Base-by-base conservation (phyloP, 768 basidiomycete species). In the Pleurotus pulmonarius region DNA sequence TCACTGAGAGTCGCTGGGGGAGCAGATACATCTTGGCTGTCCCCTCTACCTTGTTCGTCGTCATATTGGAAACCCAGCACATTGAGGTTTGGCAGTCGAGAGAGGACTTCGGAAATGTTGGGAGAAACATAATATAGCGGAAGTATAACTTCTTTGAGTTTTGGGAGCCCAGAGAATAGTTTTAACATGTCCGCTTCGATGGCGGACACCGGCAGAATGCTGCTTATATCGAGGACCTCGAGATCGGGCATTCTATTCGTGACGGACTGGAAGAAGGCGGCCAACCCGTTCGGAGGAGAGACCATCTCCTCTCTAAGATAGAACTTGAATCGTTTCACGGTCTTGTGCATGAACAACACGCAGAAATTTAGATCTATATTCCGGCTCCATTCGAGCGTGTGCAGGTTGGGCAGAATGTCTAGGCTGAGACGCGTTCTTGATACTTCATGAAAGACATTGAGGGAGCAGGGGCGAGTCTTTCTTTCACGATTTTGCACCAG, bases 341-440 rank as follows among this genome's bases (percentile, higher is more conserved):
- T 75, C 34, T 69, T 66, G 62, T 84, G 82, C 76, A 87, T 83
- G 67, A 87, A 87, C 53, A 86, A 62, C 22, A 82, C 74, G 40
- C 67, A 70, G 9, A 70, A 62, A 15, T 59, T 3, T 72, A 62
- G 0, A 65, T 56, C 2, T 65, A 72, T n/a, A 7, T n/a, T 24
- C n/a, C 38, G 43, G 37, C 63, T 39, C 83, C 84, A 87, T 15
- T 74, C 67, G 4, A 88, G 69, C 2, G 73, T 72, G 40, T 77
- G 75, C 56, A 85, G 68, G 60, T 79, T 79, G 5, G 86, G 86
- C 2, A 87, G 65, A 49, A 87, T 76, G 49, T 78, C 71, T 26
- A 84, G 63, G 9, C 70, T 73, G 0, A 79, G 77, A 3, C 86
- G 75, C 7, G 85, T 81, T 44, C 81, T 74, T 0, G 82, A 81